A percentile compares a stretch with the other conserved stretches of the same genome.
Conservation (phyloP, 352 stramenopile genomes). For the Phytophthora boehmeriae region DNA sequence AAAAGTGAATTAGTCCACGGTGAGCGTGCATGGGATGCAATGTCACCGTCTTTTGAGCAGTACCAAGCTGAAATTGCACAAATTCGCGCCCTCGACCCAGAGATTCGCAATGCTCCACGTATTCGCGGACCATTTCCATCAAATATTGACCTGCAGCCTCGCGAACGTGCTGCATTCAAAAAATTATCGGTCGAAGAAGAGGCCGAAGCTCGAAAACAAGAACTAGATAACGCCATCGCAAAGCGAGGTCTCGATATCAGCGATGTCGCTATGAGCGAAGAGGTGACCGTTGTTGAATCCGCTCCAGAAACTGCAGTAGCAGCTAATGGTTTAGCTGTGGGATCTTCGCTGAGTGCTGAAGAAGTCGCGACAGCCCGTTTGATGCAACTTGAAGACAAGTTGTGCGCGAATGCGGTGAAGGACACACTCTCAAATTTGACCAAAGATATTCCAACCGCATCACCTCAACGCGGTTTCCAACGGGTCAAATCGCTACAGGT, state of each 20-base stretch:
- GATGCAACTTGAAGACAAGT: slow-evolving; percentile 27
- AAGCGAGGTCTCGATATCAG: slow-evolving; percentile 59
- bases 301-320: background rate
- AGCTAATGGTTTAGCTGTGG: background rate
- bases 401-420: background rate
- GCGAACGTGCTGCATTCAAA: slow-evolving; percentile 67
- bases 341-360: slow-evolving; percentile 2
- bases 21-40: slow-evolving; percentile 44
- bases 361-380: slow-evolving; percentile 5
- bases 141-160: slow-evolving; percentile 53
- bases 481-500: slow-evolving; percentile 66
- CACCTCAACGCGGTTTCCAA: slow-evolving; percentile 30
- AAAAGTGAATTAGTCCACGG: slow-evolving; percentile 56
- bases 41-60: slow-evolving; percentile 66
- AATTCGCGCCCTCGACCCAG: slow-evolving; percentile 51
- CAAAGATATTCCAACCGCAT: background rate
- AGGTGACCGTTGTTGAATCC: background rate
- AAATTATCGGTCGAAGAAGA: slow-evolving; percentile 87
- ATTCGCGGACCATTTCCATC: slow-evolving; percentile 65
- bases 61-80: slow-evolving; percentile 59
- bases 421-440: background rate
- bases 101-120: slow-evolving; percentile 33
- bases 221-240: slow-evolving; percentile 72
- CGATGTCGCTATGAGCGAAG: slow-evolving; percentile 16
- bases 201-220: slow-evolving; percentile 52